Conservation (phyloP, 1,284 basidiomycete species). For the Takashimella tepidaria region DNA sequence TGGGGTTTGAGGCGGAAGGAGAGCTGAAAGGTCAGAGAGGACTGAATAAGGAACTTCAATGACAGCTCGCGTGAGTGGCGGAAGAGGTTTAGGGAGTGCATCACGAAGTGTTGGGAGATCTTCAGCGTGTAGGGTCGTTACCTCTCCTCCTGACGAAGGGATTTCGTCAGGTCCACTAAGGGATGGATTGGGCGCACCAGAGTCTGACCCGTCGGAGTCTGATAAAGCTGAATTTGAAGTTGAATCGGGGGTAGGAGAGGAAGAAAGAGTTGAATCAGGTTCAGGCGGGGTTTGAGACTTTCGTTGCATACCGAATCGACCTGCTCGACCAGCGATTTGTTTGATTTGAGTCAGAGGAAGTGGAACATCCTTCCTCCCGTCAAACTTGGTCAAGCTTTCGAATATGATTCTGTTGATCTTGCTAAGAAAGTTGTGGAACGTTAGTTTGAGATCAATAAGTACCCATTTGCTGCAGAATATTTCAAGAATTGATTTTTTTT, state of each 20-base stretch:
- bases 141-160: conserved; percentile 55
- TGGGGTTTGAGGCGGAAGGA: conserved; percentile 46
- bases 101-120: conserved; percentile 63
- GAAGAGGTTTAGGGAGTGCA: conserved; percentile 50
- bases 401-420: conserved; percentile 92
- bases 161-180: conserved; percentile 28
- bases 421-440: conserved; percentile 54
- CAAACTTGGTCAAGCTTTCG: conserved; percentile 66
- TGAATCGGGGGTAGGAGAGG: background rate
- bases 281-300: background rate
- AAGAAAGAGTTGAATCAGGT: background rate
- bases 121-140: conserved; percentile 64
- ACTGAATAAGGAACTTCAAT: conserved; percentile 43
- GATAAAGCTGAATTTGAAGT: too few species aligned
- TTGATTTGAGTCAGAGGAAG: conserved; percentile 81
- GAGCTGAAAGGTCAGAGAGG: conserved; percentile 42
- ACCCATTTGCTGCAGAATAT: too few species aligned
- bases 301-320: conserved; percentile 72
- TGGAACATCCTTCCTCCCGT: conserved; percentile 55
- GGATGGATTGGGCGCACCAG: background rate
- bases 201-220: too few species aligned
- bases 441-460: too few species aligned
- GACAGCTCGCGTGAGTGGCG: conserved; percentile 49
- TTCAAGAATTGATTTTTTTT: too few species aligned
- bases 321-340: conserved; percentile 94